Conservation (phyloP, 768 basidiomycete genomes). For the Lentinula raphanica region DNA sequence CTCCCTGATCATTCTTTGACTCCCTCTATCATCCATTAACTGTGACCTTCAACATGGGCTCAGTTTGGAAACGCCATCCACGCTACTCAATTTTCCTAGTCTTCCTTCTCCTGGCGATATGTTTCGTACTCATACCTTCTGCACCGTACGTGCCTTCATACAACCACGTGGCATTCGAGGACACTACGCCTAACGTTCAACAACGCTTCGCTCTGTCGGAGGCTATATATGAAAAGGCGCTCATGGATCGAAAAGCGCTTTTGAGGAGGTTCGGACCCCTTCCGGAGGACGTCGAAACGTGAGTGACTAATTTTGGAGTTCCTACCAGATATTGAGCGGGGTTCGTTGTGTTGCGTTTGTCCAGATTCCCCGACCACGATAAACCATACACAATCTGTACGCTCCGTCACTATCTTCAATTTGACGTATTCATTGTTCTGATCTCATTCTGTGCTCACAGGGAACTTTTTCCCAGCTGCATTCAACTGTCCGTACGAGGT, state of each 20-base stretch:
- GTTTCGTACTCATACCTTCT: neutral
- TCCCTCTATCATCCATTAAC: neutral
- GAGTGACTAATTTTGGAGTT: neutral
- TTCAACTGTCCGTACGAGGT: conserved; percentile 49
- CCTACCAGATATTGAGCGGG: neutral
- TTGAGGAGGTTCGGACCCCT: neutral
- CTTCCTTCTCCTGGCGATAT: neutral
- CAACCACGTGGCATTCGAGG: neutral
- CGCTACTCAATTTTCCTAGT: neutral
- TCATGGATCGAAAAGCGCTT: neutral
- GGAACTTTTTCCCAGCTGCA: conserved; percentile 50
- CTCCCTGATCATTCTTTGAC: neutral
- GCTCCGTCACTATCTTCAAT: neutral
- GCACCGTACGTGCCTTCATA: neutral
- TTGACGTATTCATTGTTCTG: neutral
- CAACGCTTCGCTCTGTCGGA: neutral
- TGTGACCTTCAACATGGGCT: conserved; percentile 1
- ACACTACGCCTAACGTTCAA: neutral
- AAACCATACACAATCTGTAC: neutral
- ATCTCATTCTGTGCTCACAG: neutral
- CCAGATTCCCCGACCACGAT: conserved; percentile 1
- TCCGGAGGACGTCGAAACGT: neutral
- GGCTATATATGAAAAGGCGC: neutral
- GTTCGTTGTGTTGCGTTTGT: neutral
- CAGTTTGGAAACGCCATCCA: conserved; percentile 1